Base-by-base conservation (phyloP, 2,329 filamentous ascomycete species). In the Cytospora schulzeri region DNA sequence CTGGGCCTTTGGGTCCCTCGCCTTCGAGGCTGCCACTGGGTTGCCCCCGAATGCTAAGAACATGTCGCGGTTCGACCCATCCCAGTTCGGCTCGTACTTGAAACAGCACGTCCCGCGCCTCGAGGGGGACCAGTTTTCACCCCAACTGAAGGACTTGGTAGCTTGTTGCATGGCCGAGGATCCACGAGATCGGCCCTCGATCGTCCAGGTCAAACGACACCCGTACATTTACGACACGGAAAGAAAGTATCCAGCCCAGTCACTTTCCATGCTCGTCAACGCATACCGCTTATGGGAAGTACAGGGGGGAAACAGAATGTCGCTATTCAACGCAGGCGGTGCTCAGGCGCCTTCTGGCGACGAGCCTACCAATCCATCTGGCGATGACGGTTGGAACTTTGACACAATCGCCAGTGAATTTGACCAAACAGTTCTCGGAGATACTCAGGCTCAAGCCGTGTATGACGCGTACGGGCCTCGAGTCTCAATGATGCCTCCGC, bases 1-100 rank as follows among this genome's bases (percentile, higher is more conserved):
- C 60, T 95, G 92, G 91, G 91, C 91, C 2, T 93, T 92, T 73
- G 92, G 91, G 2, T 90, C 91, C 67, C 90, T 93, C 74, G 82
- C 92, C 2, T 92, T 87, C 71, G 91, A 95, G 75, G 91, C 94
- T 75, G 91, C 91, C 1, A 91, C 89, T 6, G 91, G 91, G 1
- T 78, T 88, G 33, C 91, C 91, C 4, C 91, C 91, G 0, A 90
- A 91, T 69, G 87, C 85, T 51, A 80, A 79, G 51, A 81, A 85
- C 59, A 85, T 80, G 68, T 57, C 65, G 41, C 63, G 62, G 17
- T 80, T 80, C 68, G 79, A 81, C 53, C 75, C 82, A 45, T 77
- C 81, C 12, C 80, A 83, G 69, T 81, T 85, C 54, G 84, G 84
- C 38, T 82, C 78, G 57, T 83, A 86, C 68, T 76, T 90, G 51